A percentile compares a stretch with the other conserved stretches of the same genome.
phyloP scores from a whole-genome alignment of 371 early-diverging fungal genomes.

The Mortierella sp. region DNA sequence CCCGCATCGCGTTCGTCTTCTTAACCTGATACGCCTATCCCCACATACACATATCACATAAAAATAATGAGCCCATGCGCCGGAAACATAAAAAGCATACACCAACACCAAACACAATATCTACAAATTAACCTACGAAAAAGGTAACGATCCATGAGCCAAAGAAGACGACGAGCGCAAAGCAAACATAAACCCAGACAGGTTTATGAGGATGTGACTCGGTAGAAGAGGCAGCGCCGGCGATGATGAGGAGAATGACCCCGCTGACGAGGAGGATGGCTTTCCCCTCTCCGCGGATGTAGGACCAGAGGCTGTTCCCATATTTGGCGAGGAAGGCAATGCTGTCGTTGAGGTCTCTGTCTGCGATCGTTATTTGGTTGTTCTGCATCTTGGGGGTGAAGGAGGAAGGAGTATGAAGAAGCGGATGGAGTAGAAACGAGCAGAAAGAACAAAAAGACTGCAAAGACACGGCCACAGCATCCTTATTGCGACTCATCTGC shows the following conservation, averaged over 20 bases:
- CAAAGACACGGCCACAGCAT: neutral
- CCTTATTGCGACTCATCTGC: neutral
- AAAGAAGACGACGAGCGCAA: neutral
- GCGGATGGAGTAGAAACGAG: neutral
- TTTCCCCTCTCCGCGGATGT: neutral
- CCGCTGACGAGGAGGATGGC: neutral
- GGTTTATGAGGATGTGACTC: neutral
- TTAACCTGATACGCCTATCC: neutral
- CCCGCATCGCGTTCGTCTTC: neutral
- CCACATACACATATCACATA: neutral
- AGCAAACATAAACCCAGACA: neutral
- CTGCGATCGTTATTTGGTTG: neutral
- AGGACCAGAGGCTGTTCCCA: neutral
- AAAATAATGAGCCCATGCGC: neutral
- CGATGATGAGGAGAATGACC: neutral
- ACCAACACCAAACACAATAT: neutral
- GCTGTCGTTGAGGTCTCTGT: neutral
- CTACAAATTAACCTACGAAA: neutral
- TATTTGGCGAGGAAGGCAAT: neutral
- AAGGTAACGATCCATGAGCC: neutral
- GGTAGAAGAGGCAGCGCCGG: neutral
- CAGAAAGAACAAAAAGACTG: neutral
- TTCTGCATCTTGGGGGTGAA: neutral
- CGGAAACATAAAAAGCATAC: neutral
- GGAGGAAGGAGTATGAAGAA: neutral